Percentiles rank a stretch among this genome's conserved stretches.
Conservation (phyloP, 2,329 filamentous ascomycete genomes). For the Chalara sp. region DNA sequence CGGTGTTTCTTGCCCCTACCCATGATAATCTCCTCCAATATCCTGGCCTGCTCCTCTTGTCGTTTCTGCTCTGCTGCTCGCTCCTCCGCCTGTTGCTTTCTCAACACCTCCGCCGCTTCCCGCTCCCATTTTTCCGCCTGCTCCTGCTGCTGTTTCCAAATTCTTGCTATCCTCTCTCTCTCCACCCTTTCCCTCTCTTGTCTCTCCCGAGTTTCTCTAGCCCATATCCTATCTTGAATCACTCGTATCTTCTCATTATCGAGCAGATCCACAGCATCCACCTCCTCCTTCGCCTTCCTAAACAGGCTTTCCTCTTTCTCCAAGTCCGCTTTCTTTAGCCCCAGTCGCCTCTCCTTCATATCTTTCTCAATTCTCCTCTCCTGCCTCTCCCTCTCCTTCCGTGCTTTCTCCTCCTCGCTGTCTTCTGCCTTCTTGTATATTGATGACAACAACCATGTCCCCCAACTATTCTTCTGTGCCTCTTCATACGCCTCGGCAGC, state of each 20-base stretch:
- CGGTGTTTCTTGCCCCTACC: not conserved
- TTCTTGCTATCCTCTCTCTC: constrained; percentile 2
- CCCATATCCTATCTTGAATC: constrained; percentile 6
- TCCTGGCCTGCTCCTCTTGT: constrained; percentile 7
- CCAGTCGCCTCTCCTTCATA: constrained; percentile 26
- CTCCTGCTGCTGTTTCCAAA: constrained; percentile 9
- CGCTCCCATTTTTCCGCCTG: constrained; percentile 8
- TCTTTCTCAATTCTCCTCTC: constrained; percentile 27
- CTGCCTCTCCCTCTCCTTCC: constrained; percentile 25
- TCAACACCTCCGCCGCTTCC: constrained; percentile 7
- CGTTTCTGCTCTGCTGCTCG: constrained; percentile 10
- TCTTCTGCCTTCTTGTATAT: constrained; percentile 24
- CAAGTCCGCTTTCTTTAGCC: constrained; percentile 15
- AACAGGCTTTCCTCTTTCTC: constrained; percentile 5
- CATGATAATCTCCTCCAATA: not conserved
- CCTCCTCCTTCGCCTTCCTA: constrained; percentile 1
- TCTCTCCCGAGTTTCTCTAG: constrained; percentile 5
- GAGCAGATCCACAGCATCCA: constrained; percentile 6
- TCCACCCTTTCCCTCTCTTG: constrained; percentile 2
- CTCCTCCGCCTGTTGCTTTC: constrained; percentile 11
- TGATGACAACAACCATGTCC: constrained; percentile 23
- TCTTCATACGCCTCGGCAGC: constrained; percentile 24
- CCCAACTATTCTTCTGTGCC: constrained; percentile 28
- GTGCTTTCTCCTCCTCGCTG: constrained; percentile 27
- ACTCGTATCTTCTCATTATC: constrained; percentile 10